Percentiles rank a stretch among this genome's conserved stretches.
These are phyloP conservation scores for Venustampulla echinocandica DNA, from an alignment of 495 filamentous ascomycete species.

Conservation along the genomic window DNA sequence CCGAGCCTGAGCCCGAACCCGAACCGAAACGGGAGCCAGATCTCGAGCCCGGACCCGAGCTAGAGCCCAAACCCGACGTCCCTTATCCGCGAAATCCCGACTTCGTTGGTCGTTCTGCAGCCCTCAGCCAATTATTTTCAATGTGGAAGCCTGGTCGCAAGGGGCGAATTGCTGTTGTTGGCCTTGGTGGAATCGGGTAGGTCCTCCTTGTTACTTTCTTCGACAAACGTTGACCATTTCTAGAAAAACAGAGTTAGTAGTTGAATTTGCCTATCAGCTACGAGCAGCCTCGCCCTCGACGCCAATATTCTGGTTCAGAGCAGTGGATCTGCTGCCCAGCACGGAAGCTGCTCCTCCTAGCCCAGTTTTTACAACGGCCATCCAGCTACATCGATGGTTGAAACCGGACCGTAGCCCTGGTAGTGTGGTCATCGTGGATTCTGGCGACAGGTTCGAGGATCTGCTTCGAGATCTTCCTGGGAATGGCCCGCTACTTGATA, in stretches of 20 bases:
- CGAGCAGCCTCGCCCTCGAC: constrained; percentile 5
- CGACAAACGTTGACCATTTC: background rate
- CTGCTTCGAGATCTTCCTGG: background rate
- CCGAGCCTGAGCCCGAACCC: background rate
- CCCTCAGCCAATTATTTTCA: constrained; percentile 1
- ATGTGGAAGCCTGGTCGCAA: constrained; percentile 4
- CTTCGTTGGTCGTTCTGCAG: background rate
- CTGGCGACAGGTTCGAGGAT: constrained; percentile 1
- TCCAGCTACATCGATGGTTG: constrained; percentile 9
- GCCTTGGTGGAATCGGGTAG: constrained; percentile 11
- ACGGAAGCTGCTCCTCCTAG: background rate
- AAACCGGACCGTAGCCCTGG: background rate
- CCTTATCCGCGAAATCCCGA: constrained; percentile 3
- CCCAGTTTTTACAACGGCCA: background rate
- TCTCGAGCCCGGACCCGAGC: background rate
- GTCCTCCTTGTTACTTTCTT: background rate
- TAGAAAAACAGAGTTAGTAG: constrained; percentile 9
- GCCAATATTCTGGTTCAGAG: constrained; percentile 10
- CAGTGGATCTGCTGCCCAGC: constrained; percentile 2
- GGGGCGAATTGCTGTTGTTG: constrained; percentile 2
- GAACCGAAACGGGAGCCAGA: background rate
- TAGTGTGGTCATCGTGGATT: constrained; percentile 6
- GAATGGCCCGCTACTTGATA: background rate
- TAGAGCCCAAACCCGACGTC: constrained; percentile 2
- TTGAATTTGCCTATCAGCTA: constrained; percentile 8